Base-by-base conservation (phyloP, 1,284 basidiomycete species). In the Rhizoctonia solani region DNA sequence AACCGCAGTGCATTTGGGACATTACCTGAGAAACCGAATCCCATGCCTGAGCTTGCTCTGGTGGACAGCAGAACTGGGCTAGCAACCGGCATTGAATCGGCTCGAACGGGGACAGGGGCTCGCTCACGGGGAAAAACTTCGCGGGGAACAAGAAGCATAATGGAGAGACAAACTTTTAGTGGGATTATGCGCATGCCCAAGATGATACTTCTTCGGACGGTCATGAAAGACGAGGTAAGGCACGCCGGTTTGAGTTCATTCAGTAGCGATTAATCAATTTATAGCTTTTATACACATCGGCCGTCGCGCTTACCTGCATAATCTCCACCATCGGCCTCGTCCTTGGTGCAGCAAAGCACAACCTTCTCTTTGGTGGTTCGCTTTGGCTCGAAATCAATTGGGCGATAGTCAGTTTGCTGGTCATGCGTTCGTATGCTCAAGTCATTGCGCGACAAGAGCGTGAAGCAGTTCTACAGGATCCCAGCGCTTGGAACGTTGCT, bases 381-480 rank as follows among this genome's bases (percentile, higher is more conserved):
- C 78, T 79, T 19, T 88, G 86, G 86, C 78, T 86, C 66, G 75
- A 77, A 9, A 67, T 86, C 6, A 83, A 85, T 72, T 87, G 86
- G 86, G 79, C 79, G 4, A 73, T 86, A 39, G 80, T 87, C 27
- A 87, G 86, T 0, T 52, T 83, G 14, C 77, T 87, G 52, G 81
- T 69, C 4, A 80, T 87, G 68, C 84, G 87, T 70, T 87, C 84
- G 73, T 87, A 86, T 72, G 79, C 82, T 46, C 81, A 85, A 30
- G 86, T 87, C 9, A 80, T 87, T 21, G 79, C 78, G 19, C 81
- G 86, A n/a, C 84, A 87, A 71, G 87, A 88, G 74, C 76, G 81
- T 46, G 86, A 88, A 67, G 80, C 81, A 0, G 74, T 86, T 30
- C 73, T 87, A 14, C 82, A 82, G 66, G 79, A 83, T 68, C 81